Conservation (phyloP, 2,329 filamentous ascomycete species). For the Microsporum audouinii region DNA sequence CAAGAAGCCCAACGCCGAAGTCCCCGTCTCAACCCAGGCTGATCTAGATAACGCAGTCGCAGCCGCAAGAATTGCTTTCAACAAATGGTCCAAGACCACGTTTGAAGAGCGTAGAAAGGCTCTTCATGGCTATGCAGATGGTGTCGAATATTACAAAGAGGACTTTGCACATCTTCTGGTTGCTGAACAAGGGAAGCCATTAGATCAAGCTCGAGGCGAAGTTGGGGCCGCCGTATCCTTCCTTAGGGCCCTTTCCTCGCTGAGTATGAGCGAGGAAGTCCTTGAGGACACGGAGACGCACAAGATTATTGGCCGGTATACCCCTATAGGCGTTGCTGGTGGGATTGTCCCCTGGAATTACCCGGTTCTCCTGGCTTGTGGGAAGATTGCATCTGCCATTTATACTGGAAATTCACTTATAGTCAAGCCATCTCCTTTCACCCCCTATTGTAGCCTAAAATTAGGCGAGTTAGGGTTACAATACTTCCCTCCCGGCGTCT, state of each 20-base stretch:
- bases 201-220: neutral
- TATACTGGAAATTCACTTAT: constrained; percentile 47
- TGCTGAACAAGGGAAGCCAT: constrained; percentile 43
- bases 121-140: constrained; percentile 32
- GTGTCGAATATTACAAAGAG: constrained; percentile 31
- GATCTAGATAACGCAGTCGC: constrained; percentile 39
- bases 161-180: constrained; percentile 37
- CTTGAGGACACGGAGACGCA: constrained; percentile 33
- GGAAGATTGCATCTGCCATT: constrained; percentile 48
- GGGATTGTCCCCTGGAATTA: constrained; percentile 45
- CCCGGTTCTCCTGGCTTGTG: constrained; percentile 24
- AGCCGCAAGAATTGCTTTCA: constrained; percentile 37
- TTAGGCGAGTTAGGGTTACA: constrained; percentile 47
- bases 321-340: constrained; percentile 20
- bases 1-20: constrained; percentile 34
- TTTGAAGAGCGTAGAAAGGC: constrained; percentile 34
- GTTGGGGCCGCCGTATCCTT: neutral
- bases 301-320: constrained; percentile 6
- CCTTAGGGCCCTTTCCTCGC: neutral
- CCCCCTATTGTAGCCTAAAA: constrained; percentile 40
- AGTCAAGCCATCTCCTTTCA: constrained; percentile 41
- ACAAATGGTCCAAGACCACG: constrained; percentile 37
- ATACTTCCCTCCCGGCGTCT: constrained; percentile 51
- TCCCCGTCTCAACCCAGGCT: constrained; percentile 32
- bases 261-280: constrained; percentile 33